Evolutionary conservation across 345 rosid genomes (phyloP), one percentile per base, ranked within the genome.

Genomic region (Iberis pinnata): DNA sequence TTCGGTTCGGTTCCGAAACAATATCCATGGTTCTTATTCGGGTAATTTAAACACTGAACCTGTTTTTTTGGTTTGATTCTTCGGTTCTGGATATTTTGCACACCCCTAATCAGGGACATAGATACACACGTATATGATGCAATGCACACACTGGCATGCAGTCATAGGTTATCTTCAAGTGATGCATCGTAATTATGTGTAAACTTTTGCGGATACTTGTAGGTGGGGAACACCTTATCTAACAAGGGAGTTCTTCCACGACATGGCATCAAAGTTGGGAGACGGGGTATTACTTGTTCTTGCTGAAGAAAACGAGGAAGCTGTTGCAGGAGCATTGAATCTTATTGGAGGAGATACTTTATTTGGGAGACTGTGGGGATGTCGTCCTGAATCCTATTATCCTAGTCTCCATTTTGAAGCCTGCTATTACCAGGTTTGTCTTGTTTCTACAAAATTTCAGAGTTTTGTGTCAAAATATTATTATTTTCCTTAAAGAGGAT

Each of bases 141-240:
- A 3, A 58, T 35, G n/a, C 47, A 18, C 38, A 42, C 27, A 14
- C 9, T 4, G n/a, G 14, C 35, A 14, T 6, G 25, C 31, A 2
- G 7, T 35, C n/a, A n/a, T n/a, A n/a, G n/a, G 18, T 32, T 15
- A 18, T 51, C 25, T 16, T 43, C 27, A 52, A 32, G 11, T 35
- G 25, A 14, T 40, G 19, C n/a, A 50, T 22, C 25, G 3, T 22
- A 6, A 22, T 22, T 22, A 33, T 25, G 16, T 38, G 20, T 9
- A 42, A 24, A 15, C 12, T 53, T 68, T 52, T 57, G 44, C 27
- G 36, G 42, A 38, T 39, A 40, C 55, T 31, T 35, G 56, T 25
- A 90, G 98, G 76, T 90, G 98, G 98, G 98, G 98, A 8, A 90
- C 70, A 57, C 89, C 96, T 31, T 84, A 90, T 78, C 76, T 90